phyloP scores from a whole-genome alignment of 176 grass and related monocot genomes.

The Cenchrus americanus region DNA sequence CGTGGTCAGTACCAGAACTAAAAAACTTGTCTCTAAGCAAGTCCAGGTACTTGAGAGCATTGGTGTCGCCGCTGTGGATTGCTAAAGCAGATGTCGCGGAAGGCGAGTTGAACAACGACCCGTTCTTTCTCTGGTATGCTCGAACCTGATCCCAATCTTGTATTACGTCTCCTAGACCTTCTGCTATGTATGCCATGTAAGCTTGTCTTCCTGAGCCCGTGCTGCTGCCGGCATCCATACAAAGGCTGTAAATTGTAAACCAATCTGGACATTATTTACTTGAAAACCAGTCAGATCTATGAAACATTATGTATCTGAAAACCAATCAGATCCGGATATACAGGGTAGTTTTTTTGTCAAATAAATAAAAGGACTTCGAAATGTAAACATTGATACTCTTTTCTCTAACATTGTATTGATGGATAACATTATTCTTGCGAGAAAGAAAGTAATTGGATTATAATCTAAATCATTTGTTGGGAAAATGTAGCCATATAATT shows the following conservation, averaged over 20 bases:
- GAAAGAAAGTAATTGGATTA: no score
- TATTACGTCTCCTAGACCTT: conserved; percentile 47
- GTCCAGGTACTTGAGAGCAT: conserved; percentile 53
- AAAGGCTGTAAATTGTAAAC: neutral
- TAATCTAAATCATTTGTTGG: no score
- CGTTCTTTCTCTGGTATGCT: conserved; percentile 57
- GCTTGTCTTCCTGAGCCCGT: conserved; percentile 36
- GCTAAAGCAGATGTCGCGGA: conserved; percentile 53
- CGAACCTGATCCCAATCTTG: conserved; percentile 53
- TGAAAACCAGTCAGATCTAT: no score
- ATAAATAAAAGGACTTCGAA: no score
- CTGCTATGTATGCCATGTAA: conserved; percentile 56
- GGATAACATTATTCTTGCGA: no score
- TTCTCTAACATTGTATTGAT: no score
- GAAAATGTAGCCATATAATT: no score
- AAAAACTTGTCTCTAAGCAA: conserved; percentile 43
- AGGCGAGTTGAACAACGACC: conserved; percentile 76
- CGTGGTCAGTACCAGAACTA: conserved; percentile 34
- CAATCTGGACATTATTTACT: no score
- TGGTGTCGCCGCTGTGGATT: conserved; percentile 42
- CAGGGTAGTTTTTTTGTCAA: no score
- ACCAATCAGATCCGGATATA: no score
- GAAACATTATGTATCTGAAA: no score
- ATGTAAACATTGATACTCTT: no score
- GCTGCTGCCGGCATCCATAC: neutral